These are phyloP conservation scores for Aspergillus pseudotamarii DNA, from an alignment of 2,329 filamentous ascomycete genomes.

Conservation along the genomic window DNA sequence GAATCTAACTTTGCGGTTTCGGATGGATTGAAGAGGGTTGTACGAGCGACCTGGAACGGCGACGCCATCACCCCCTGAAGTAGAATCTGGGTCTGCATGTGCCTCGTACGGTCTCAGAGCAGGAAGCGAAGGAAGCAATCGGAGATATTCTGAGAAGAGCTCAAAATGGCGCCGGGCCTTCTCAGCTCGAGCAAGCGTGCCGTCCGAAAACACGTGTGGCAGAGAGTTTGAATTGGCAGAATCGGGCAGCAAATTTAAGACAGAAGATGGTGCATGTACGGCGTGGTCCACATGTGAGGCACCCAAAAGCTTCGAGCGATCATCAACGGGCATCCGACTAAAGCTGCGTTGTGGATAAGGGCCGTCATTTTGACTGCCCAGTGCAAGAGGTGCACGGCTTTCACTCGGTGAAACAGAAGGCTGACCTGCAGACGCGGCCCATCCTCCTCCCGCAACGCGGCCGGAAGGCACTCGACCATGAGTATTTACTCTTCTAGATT, in stretches of 20 bases:
- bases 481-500: constrained; percentile 67
- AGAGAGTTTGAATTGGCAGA: constrained; percentile 36
- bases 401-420: constrained; percentile 25
- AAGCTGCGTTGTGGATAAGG: constrained; percentile 22
- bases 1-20: constrained; percentile 83
- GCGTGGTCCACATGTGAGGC: constrained; percentile 12
- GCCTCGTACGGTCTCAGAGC: constrained; percentile 56
- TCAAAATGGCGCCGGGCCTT: constrained; percentile 86
- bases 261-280: constrained; percentile 22
- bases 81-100: constrained; percentile 18
- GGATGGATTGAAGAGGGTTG: constrained; percentile 89
- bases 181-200: constrained; percentile 78
- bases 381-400: constrained; percentile 20
- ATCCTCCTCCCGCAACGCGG: constrained; percentile 47
- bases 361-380: constrained; percentile 19
- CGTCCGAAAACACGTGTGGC: constrained; percentile 66
- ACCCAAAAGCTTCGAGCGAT: constrained; percentile 22
- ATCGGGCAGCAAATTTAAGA: constrained; percentile 33
- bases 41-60: constrained; percentile 68
- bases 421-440: constrained; percentile 33
- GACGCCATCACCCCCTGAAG: constrained; percentile 34
- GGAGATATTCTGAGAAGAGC: constrained; percentile 79
- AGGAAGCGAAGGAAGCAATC: constrained; percentile 76
- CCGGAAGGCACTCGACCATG: constrained; percentile 57
- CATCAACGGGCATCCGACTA: constrained; percentile 30